Base-by-base conservation (phyloP, 352 stramenopile species). In the Phytopythium aichiense region DNA sequence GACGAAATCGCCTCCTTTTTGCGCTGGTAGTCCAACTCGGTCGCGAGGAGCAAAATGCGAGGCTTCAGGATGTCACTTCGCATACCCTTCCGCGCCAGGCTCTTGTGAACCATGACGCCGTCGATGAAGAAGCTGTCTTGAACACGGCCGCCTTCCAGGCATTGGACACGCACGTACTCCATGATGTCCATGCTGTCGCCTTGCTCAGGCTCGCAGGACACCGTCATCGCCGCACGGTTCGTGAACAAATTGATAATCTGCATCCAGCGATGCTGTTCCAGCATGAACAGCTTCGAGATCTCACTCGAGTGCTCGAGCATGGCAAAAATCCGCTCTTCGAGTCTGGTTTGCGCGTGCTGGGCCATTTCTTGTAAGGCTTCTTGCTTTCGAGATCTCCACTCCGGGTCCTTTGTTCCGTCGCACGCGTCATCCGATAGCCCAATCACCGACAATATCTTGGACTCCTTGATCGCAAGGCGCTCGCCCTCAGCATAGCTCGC, bases 71-170 rank as follows among this genome's bases (percentile, higher is more conserved):
- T 90, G 49, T 89, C 75, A 54, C 76, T 86, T 42, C 87, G 86
- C 87, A 95, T 95, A 16, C 76, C 72, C 63, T 95, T 95, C 20
- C 85, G 81, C 7, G 87, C 81, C 46, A 94, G 54, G 57, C 82
- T 90, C 65, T 94, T 94, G 69, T 93, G 85, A 12, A 94, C 66
- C n/a, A 95, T 79, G n/a, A 95, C 85, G 20, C 87, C 87, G 43
- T 94, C 83, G 43, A 95, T 93, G 68, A 92, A 92, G 62, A 94
- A 93, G 63, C 85, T 92, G 58, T 95, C 87, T 69, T 84, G 76
- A 15, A 90, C 77, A 11, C 72, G 68, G 0, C 85, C 87, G 28
- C 85, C 85, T 58, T 91, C 81, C 58, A 95, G 71, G 23, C 75
- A 90, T 66, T 95, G 91, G 43, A 95, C 65, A 37, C 81, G 81